Evolutionary conservation across 805 yeast genomes (phyloP).

Genomic region (Kurtzmaniella fragi): DNA sequence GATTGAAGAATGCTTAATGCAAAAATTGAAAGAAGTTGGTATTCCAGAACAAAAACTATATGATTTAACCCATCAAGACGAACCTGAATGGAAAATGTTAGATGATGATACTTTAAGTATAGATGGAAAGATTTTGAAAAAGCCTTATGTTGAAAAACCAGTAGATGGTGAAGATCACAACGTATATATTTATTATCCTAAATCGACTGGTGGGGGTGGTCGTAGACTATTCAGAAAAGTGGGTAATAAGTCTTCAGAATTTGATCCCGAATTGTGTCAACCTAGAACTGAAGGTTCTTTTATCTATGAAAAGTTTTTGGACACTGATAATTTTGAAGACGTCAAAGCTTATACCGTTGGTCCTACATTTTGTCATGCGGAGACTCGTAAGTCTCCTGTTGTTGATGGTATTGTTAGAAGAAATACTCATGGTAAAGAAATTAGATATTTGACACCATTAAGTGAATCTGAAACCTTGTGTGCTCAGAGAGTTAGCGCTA

Average conservation of each 20-base stretch:
- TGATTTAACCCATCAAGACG: conserved; percentile 60
- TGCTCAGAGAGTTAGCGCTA: conserved; percentile 70
- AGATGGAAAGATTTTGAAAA: conserved; percentile 63
- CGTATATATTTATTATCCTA: conserved; percentile 85
- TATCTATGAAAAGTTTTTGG: conserved; percentile 93
- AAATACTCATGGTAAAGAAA: conserved; percentile 96
- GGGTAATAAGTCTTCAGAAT: conserved; percentile 95
- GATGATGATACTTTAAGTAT: conserved; percentile 81
- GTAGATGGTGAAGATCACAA: conserved; percentile 99
- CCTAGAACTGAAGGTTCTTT: conserved; percentile 91
- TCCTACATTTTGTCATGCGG: conserved; percentile 88
- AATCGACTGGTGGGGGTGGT: conserved; percentile 95
- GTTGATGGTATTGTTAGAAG: conserved; percentile 98
- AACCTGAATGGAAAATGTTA: conserved; percentile 82
- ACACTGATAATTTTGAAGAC: conserved; percentile 96
- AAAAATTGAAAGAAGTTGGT: conserved; percentile 42
- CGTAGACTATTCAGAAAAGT: conserved; percentile 89
- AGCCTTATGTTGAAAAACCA: conserved; percentile 97
- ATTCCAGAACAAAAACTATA: conserved; percentile 43
- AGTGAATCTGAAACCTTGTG: conserved; percentile 69
- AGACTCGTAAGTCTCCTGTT: conserved; percentile 96
- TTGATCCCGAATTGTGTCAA: conserved; percentile 67
- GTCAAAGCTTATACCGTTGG: conserved; percentile 99
- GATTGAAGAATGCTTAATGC: conserved; percentile 51
- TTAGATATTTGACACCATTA: conserved; percentile 81